Evolutionary conservation across 2,329 filamentous ascomycete genomes (phyloP).

Genomic region (Neonectria hederae): DNA sequence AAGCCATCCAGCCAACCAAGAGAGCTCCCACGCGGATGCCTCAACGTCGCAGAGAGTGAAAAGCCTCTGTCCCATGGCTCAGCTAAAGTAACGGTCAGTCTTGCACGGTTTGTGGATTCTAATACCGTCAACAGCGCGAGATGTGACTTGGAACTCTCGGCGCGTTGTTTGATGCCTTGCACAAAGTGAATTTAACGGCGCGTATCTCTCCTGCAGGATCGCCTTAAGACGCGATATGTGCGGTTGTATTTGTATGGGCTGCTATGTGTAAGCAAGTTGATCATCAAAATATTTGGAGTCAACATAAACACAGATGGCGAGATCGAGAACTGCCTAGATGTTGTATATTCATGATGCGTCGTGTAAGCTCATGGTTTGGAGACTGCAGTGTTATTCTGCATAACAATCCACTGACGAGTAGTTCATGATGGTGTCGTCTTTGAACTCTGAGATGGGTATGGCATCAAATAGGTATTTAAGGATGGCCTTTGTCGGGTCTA

Average conservation of each 20-base stretch:
- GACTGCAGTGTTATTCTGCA: slow-evolving; percentile 5
- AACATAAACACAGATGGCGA: not conserved
- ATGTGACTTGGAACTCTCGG: not conserved
- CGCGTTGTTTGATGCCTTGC: not conserved
- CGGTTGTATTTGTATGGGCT: no score
- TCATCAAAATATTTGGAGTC: not conserved
- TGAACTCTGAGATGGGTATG: slow-evolving; percentile 9
- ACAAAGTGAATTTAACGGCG: not conserved
- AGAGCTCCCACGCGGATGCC: not conserved
- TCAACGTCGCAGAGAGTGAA: not conserved
- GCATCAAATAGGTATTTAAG: not conserved
- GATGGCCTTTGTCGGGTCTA: not conserved
- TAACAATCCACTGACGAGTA: not conserved
- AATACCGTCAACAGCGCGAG: not conserved
- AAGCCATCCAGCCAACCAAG: not conserved
- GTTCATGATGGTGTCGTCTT: not conserved
- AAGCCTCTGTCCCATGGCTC: not conserved
- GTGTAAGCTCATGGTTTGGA: slow-evolving; percentile 8
- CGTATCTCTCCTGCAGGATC: not conserved
- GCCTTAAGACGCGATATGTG: not conserved
- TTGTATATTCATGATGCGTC: not conserved
- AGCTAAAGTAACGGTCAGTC: not conserved
- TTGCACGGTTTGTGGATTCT: not conserved
- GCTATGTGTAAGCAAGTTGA: no score
- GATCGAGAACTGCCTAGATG: not conserved